These are phyloP conservation scores for Zygosaccharomyces lentus DNA, from an alignment of 805 yeast species.

Conservation along the genomic window DNA sequence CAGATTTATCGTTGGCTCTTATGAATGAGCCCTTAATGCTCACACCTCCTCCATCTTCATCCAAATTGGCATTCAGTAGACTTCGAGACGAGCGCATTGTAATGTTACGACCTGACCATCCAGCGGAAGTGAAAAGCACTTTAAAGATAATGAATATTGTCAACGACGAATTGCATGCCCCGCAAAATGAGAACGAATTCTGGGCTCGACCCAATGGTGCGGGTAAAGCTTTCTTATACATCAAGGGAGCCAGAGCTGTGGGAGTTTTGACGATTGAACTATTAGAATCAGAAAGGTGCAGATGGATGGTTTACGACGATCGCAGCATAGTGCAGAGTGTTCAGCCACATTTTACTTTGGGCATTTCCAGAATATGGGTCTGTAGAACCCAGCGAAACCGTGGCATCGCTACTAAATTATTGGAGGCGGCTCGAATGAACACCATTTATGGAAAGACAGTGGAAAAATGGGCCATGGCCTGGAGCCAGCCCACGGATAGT, in stretches of 20 bases:
- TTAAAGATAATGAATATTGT: constrained; percentile 47
- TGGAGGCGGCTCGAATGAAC: constrained; percentile 42
- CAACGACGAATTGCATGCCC: constrained; percentile 60
- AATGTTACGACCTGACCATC: constrained; percentile 34
- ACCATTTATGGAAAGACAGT: constrained; percentile 48
- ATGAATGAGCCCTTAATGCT: not conserved
- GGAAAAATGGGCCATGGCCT: constrained; percentile 46
- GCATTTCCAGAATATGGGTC: constrained; percentile 49
- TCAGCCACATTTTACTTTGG: constrained; percentile 39
- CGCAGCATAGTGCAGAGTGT: constrained; percentile 48
- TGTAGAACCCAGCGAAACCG: constrained; percentile 42
- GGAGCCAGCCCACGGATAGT: constrained; percentile 68
- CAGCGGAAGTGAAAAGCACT: constrained; percentile 35
- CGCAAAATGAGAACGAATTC: constrained; percentile 41
- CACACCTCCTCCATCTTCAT: constrained; percentile 18
- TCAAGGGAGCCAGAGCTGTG: constrained; percentile 45
- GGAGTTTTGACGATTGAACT: constrained; percentile 54
- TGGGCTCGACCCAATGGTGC: constrained; percentile 31
- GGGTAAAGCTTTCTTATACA: constrained; percentile 49
- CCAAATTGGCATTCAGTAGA: not conserved
- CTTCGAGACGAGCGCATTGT: constrained; percentile 31
- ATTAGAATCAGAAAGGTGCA: constrained; percentile 37
- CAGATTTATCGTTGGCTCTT: constrained; percentile 9
- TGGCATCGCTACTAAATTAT: constrained; percentile 47
- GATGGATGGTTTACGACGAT: constrained; percentile 57